phyloP scores from a whole-genome alignment of 495 filamentous ascomycete genomes.

The Rhizodiscina lignyota region DNA sequence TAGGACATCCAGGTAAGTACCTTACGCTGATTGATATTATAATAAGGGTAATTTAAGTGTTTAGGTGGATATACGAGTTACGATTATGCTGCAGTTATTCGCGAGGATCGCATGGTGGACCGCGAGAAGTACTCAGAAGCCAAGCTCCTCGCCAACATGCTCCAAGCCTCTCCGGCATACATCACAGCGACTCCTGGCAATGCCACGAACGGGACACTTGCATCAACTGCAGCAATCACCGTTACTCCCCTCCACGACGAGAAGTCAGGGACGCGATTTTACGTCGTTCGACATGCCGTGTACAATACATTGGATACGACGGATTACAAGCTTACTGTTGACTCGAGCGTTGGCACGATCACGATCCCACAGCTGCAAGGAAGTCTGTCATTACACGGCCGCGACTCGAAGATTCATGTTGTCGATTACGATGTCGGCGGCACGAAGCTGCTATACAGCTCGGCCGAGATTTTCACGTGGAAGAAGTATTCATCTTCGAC shows the following conservation, averaged over 20 bases:
- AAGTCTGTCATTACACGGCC: constrained; percentile 45
- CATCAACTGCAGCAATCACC: too few species aligned
- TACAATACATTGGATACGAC: constrained; percentile 39
- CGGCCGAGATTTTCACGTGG: constrained; percentile 34
- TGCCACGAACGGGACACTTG: too few species aligned
- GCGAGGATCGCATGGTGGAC: constrained; percentile 45
- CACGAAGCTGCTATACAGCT: constrained; percentile 53
- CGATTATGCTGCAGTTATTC: constrained; percentile 52
- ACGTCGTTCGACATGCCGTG: constrained; percentile 44
- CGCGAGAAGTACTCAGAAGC: constrained; percentile 68
- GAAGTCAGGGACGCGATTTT: constrained; percentile 37
- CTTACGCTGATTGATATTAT: too few species aligned
- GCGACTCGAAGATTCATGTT: constrained; percentile 62
- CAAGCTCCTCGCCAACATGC: constrained; percentile 59
- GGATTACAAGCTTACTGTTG: constrained; percentile 45
- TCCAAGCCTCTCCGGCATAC: constrained; percentile 51
- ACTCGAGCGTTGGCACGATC: constrained; percentile 42
- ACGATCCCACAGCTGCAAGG: constrained; percentile 48
- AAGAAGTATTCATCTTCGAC: constrained; percentile 41
- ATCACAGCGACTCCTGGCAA: constrained; percentile 31
- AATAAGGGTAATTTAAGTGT: too few species aligned
- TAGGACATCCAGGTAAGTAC: constrained; percentile 54
- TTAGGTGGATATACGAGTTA: constrained; percentile 66
- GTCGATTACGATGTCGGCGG: constrained; percentile 54
- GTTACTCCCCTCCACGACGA: too few species aligned